Conservation (phyloP, 495 filamentous ascomycete genomes). For the Aspergillus ostianus region DNA sequence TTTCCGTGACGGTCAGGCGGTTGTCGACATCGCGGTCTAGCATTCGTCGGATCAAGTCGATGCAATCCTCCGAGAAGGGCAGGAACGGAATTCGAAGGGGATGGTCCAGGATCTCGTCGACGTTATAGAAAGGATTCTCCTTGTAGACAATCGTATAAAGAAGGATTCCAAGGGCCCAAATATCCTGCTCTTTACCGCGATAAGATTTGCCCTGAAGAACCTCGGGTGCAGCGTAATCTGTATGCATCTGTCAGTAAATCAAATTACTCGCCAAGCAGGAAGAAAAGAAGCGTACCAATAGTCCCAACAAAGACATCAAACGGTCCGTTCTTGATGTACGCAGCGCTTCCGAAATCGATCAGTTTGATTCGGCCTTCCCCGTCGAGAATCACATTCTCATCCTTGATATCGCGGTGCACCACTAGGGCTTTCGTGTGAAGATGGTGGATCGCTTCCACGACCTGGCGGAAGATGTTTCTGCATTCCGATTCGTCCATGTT, state of each 20-base stretch:
- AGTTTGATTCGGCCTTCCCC: constrained; percentile 95
- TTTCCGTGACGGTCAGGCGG: constrained; percentile 76
- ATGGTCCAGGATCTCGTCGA: constrained; percentile 98
- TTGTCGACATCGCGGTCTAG: constrained; percentile 83
- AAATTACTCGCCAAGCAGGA: neutral
- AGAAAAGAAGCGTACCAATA: constrained; percentile 67
- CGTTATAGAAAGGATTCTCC: constrained; percentile 98
- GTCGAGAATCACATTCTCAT: constrained; percentile 95
- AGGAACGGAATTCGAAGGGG: constrained; percentile 89
- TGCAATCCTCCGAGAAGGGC: constrained; percentile 81
- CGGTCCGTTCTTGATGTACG: constrained; percentile 96
- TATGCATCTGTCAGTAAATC: neutral
- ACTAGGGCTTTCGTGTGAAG: constrained; percentile 88
- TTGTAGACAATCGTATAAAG: constrained; percentile 99
- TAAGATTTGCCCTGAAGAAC: constrained; percentile 93
- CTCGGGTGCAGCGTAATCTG: constrained; percentile 97
- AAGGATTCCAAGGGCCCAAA: constrained; percentile 97
- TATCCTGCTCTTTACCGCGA: constrained; percentile 93
- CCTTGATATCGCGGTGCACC: constrained; percentile 97
- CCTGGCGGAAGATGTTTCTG: constrained; percentile 92
- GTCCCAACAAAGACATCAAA: constrained; percentile 99
- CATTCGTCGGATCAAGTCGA: constrained; percentile 87
- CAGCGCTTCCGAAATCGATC: constrained; percentile 96
- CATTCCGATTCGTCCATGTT: constrained; percentile 96
- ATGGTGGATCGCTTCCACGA: constrained; percentile 84